These are phyloP conservation scores for Torrubiellomyces zombiae DNA, from an alignment of 2,329 filamentous ascomycete species.

Conservation along the genomic window DNA sequence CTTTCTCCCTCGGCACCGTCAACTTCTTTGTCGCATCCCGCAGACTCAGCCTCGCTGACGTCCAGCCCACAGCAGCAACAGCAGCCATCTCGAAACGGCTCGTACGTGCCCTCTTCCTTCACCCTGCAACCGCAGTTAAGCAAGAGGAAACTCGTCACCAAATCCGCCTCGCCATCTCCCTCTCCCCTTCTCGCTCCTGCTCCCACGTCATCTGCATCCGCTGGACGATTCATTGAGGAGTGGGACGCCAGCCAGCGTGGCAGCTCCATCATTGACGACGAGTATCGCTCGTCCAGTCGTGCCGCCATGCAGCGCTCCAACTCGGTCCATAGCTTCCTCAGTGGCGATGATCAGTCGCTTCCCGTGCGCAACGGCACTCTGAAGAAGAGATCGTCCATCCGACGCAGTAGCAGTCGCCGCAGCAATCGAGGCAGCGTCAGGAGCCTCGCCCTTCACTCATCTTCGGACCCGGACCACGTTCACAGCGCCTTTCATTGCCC, in stretches of 20 bases:
- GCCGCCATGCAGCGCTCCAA: conserved; percentile 40
- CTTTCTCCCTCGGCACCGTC: conserved; percentile 8
- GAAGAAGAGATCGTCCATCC: conserved; percentile 74
- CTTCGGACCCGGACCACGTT: conserved; percentile 47
- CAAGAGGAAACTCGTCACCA: conserved; percentile 4
- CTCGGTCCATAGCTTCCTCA: conserved; percentile 38
- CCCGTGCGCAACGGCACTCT: conserved; percentile 50
- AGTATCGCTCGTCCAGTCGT: conserved; percentile 7
- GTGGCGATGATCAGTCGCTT: conserved; percentile 25
- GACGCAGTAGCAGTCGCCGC: conserved; percentile 55
- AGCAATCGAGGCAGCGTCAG: conserved; percentile 76
- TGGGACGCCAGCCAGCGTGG: conserved; percentile 54
- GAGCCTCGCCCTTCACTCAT: conserved; percentile 58
- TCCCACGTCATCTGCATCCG: conserved; percentile 1
- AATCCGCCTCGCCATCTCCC: conserved; percentile 1
- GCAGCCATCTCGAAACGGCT: conserved; percentile 4
- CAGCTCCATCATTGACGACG: conserved; percentile 42
- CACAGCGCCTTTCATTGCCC: conserved; percentile 83
- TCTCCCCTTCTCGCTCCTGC: conserved; percentile 1
- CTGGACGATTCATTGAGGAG: conserved; percentile 49
- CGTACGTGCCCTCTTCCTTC: conserved; percentile 4
- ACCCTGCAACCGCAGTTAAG: conserved; percentile 8
- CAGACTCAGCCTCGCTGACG: too few species aligned
- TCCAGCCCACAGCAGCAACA: conserved; percentile 6
- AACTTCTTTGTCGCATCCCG: conserved; percentile 8